These are phyloP conservation scores for Rhynchosporium secalis DNA, from an alignment of 2,329 filamentous ascomycete genomes.

Conservation along the genomic window DNA sequence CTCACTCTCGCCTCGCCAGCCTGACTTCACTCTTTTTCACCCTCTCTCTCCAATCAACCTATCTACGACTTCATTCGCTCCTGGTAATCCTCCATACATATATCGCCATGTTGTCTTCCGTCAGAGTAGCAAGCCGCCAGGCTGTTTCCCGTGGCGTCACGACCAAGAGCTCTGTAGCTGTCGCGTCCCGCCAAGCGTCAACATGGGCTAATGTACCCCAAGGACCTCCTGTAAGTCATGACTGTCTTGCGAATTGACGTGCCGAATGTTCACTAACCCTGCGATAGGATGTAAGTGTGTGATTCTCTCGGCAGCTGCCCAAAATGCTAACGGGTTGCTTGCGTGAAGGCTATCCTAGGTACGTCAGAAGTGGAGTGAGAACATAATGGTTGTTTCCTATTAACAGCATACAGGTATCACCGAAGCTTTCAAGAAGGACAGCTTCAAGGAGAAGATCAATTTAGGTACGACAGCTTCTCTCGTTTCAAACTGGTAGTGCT, in stretches of 20 bases:
- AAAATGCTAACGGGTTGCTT: slow-evolving; percentile 36
- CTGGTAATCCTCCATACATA: neutral
- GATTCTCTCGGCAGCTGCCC: slow-evolving; percentile 37
- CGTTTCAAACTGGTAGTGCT: slow-evolving; percentile 19
- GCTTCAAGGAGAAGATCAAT: slow-evolving; percentile 95
- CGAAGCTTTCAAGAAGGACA: slow-evolving; percentile 98
- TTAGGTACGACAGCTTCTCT: slow-evolving; percentile 61
- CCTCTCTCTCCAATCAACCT: slow-evolving; percentile 5
- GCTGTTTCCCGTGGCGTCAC: slow-evolving; percentile 38
- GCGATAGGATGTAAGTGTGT: slow-evolving; percentile 41
- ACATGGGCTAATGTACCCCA: slow-evolving; percentile 91
- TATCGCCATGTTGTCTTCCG: slow-evolving; percentile 55
- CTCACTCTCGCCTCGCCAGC: slow-evolving; percentile 2
- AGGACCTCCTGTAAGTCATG: slow-evolving; percentile 80
- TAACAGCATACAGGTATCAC: slow-evolving; percentile 68
- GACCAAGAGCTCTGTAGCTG: slow-evolving; percentile 28
- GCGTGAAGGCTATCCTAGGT: slow-evolving; percentile 72
- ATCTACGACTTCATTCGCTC: slow-evolving; percentile 4
- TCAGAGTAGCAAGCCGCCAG: slow-evolving; percentile 55
- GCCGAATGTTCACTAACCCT: slow-evolving; percentile 25
- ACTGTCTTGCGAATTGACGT: slow-evolving; percentile 15
- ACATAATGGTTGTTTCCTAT: slow-evolving; percentile 29
- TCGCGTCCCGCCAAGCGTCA: slow-evolving; percentile 49
- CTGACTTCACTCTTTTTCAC: neutral
- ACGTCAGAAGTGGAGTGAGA: slow-evolving; percentile 41